Evolutionary conservation across 2,329 filamentous ascomycete species (phyloP), one percentile per base, ranked within the genome.

Genomic region (Thermomyces lanuginosus): DNA sequence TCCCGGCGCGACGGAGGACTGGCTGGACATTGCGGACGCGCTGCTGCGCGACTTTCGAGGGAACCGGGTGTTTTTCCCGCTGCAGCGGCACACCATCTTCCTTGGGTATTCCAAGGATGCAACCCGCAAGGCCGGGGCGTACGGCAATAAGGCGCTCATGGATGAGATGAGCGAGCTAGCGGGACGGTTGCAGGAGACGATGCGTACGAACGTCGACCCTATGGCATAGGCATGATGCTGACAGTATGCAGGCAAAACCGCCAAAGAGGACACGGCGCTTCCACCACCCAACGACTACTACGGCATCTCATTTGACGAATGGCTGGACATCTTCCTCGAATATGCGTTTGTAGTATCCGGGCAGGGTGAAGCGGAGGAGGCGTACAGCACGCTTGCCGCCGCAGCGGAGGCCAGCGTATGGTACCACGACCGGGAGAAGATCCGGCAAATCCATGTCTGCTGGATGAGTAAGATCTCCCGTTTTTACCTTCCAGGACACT

Each of bases 281-380:
- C 43, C 8, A 45, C 42, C 9, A 48, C 66, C 67, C 2, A 51
- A 51, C 24, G 61, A 65, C 32, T 84, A 82, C 44, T 75, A 81
- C 38, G 78, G 77, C 5, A 79, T 95, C 24, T 60, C 72, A 0
- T 92, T 95, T 44, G 63, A 74, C 31, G 66, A 72, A 24, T 98
- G 89, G 89, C 66, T 93, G 3, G 79, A 91, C 39, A 64, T 92
- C 1, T 92, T 98, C 46, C 66, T 91, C 18, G 79, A 89, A 43
- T 91, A 91, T 46, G 78, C 83, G 3, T 63, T 93, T 24, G 63
- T 75, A 4, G 65, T 89, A 16, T 78, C 83, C 5, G 67, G 71
- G 21, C 58, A 64, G 11, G 73, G 73, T 17, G 69, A 76, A 24
- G 60, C 67, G 8, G 64, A 74, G 21, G 74, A 81, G 35, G 75